Evolutionary conservation across 768 basidiomycete species (phyloP).

Genomic region (Suillus lakei): DNA sequence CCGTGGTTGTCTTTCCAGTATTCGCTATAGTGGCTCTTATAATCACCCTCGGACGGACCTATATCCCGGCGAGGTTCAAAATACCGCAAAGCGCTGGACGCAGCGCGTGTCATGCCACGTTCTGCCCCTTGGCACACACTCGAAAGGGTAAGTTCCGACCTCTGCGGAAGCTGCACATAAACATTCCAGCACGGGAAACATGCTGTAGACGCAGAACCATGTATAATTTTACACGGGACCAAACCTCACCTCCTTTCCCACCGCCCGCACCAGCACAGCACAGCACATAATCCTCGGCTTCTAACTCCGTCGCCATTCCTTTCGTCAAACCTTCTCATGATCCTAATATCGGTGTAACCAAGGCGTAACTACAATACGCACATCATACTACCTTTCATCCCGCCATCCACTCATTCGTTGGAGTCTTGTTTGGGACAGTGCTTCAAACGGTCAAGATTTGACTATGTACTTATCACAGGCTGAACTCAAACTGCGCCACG

Average conservation of each 20-base stretch:
- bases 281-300: background rate
- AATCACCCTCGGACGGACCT: background rate
- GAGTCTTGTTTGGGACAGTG: background rate
- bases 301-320: background rate
- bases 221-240: background rate
- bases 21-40: background rate
- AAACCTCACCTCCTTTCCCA: too few relatives aligned
- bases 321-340: background rate
- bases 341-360: constrained; percentile 3
- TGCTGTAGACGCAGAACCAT: background rate
- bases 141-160: background rate
- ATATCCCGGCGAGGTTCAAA: background rate
- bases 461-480: background rate
- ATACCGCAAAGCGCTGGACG: background rate
- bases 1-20: background rate
- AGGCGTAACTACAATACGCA: background rate
- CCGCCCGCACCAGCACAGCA: background rate
- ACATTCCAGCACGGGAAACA: background rate
- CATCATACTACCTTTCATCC: background rate
- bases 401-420: background rate
- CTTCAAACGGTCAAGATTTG: background rate
- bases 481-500: background rate
- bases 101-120: background rate
- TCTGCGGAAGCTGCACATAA: background rate
- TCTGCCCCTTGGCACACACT: background rate